Conservation (phyloP, 768 basidiomycete genomes). For the Mycena chlorophos region DNA sequence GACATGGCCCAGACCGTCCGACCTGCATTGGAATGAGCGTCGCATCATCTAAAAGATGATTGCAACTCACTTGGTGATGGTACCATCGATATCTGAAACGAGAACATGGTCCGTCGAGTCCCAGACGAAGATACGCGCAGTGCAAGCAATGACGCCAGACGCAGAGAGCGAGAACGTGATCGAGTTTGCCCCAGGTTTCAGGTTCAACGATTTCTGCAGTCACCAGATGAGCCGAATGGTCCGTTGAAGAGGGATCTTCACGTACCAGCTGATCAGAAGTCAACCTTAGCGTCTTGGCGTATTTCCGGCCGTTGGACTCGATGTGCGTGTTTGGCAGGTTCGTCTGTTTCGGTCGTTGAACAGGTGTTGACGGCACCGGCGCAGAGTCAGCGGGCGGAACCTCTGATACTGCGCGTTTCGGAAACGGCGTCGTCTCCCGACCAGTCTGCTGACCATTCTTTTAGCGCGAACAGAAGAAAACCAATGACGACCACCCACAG, state of each 20-base stretch:
- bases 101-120: conserved; percentile 88
- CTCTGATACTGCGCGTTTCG: conserved; percentile 2
- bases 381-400: conserved; percentile 32
- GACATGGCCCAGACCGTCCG: conserved; percentile 93
- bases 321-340: conserved; percentile 8
- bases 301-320: conserved; percentile 46
- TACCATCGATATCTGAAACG: conserved; percentile 97
- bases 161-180: conserved; percentile 92
- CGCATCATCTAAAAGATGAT: not conserved
- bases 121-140: conserved; percentile 95
- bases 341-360: conserved; percentile 31
- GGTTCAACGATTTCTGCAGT: conserved; percentile 74
- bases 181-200: conserved; percentile 85
- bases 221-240: not conserved
- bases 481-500: conserved; percentile 6
- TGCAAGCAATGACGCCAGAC: conserved; percentile 78
- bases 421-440: not conserved
- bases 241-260: conserved; percentile 8
- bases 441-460: not conserved
- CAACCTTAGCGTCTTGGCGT: conserved; percentile 87
- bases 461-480: not conserved
- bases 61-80: conserved; percentile 85
- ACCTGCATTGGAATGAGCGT: conserved; percentile 46
- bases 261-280: conserved; percentile 92
- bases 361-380: conserved; percentile 50